These are phyloP conservation scores for Melastoma malabathricum DNA, from an alignment of 345 rosid genomes.

Conservation along the genomic window DNA sequence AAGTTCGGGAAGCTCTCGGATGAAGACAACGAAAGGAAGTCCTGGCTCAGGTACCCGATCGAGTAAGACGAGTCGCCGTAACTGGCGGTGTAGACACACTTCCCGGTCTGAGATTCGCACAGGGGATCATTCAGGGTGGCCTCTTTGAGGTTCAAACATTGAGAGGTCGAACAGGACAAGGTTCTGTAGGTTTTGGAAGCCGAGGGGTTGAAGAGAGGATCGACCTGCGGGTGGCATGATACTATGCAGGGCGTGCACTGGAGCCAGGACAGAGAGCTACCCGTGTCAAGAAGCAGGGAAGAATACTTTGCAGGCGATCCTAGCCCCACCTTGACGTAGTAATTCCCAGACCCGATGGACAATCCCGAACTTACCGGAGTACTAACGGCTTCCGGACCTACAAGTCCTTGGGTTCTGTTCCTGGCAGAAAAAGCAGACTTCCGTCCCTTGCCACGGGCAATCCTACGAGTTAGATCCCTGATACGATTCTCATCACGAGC, in stretches of 20 bases:
- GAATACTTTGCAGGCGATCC: conserved; percentile 32
- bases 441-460: background rate
- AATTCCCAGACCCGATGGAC: conserved; percentile 30
- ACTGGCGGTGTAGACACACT: conserved; percentile 26
- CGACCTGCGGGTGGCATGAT: conserved; percentile 27
- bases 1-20: conserved; percentile 15
- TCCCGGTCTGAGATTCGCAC: conserved; percentile 4
- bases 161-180: conserved; percentile 9
- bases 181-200: conserved; percentile 22
- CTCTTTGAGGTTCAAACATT: conserved; percentile 23
- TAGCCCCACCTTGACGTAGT: conserved; percentile 24
- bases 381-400: conserved; percentile 10
- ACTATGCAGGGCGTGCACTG: conserved; percentile 32
- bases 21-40: conserved; percentile 17
- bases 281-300: conserved; percentile 37
- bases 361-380: conserved; percentile 19
- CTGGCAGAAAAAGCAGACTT: background rate
- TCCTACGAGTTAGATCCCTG: conserved; percentile 10
- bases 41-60: conserved; percentile 26
- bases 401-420: conserved; percentile 6
- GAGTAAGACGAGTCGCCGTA: conserved; percentile 34
- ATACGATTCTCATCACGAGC: conserved; percentile 19
- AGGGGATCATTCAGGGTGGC: conserved; percentile 28
- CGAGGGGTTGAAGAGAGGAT: conserved; percentile 25
- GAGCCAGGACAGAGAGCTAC: conserved; percentile 42